Percentiles rank a stretch among this genome's conserved stretches.
Evolutionary conservation across 2,329 filamentous ascomycete species (phyloP).

Genomic region (Allantophomopsis cytisporea): DNA sequence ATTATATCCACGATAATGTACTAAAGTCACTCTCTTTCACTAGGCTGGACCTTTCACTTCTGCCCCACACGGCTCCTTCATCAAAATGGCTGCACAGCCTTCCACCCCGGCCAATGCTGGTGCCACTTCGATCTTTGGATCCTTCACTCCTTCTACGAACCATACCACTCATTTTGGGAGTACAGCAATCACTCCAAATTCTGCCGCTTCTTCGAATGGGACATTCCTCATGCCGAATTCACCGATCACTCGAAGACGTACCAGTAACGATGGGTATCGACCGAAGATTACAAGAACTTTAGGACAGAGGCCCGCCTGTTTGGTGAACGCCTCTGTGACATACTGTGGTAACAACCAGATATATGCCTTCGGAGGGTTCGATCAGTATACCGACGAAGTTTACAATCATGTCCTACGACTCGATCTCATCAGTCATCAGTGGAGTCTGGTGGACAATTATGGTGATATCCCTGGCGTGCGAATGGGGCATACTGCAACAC

Average conservation of each 20-base stretch:
- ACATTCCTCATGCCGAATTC: slow-evolving; percentile 89
- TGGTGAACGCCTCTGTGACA: slow-evolving; percentile 98
- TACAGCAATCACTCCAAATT: slow-evolving; percentile 26
- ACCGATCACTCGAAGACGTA: slow-evolving; percentile 50
- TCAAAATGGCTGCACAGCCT: slow-evolving; percentile 18
- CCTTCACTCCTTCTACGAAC: slow-evolving; percentile 8
- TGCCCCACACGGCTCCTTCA: too few species aligned
- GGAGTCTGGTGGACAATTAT: slow-evolving; percentile 96
- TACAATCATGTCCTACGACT: slow-evolving; percentile 94
- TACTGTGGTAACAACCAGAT: slow-evolving; percentile 97
- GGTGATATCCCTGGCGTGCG: slow-evolving; percentile 93
- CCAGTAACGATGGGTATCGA: slow-evolving; percentile 60
- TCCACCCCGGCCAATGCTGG: slow-evolving; percentile 27
- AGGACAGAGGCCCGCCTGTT: slow-evolving; percentile 75
- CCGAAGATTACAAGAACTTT: slow-evolving; percentile 71
- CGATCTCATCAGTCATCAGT: slow-evolving; percentile 78
- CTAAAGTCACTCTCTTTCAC: too few species aligned
- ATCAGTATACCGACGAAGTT: slow-evolving; percentile 96
- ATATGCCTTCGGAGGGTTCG: slow-evolving; percentile 95
- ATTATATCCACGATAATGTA: too few species aligned
- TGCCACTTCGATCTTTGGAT: slow-evolving; percentile 28
- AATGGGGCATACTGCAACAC: slow-evolving; percentile 92
- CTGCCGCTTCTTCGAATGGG: slow-evolving; percentile 48
- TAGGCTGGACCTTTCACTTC: too few species aligned
- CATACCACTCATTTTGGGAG: slow-evolving; percentile 5